Conservation (phyloP, 352 stramenopile species). For the Phytopythium litorale region DNA sequence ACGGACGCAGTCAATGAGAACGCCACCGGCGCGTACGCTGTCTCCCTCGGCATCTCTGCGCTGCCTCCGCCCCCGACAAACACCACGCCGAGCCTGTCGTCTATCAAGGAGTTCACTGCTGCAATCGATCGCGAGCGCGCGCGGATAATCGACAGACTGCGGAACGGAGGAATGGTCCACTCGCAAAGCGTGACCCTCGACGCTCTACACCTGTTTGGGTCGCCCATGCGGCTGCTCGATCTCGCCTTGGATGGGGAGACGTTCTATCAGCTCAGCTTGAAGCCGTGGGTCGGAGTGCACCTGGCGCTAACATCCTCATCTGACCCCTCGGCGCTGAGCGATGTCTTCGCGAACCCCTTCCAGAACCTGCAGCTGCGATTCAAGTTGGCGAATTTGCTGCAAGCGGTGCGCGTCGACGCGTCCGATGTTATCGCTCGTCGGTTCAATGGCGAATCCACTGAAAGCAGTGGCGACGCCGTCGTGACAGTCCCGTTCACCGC, state of each 20-base stretch:
- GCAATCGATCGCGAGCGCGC: constrained; percentile 16
- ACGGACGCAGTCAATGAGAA: constrained; percentile 9
- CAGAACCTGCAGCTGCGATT: constrained; percentile 14
- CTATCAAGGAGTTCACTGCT: constrained; percentile 6
- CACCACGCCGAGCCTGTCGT: not conserved
- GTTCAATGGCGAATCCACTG: not conserved
- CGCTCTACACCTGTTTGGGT: constrained; percentile 14
- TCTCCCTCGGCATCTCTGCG: constrained; percentile 17
- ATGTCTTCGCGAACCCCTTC: constrained; percentile 9
- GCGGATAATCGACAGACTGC: constrained; percentile 14
- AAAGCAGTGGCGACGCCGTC: not conserved
- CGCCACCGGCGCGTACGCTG: constrained; percentile 9
- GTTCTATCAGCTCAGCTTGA: constrained; percentile 19
- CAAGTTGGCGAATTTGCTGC: constrained; percentile 10
- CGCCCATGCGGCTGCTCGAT: constrained; percentile 16
- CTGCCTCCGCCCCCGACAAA: constrained; percentile 8
- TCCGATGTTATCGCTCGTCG: constrained; percentile 16
- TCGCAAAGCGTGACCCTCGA: constrained; percentile 7
- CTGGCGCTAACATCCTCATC: constrained; percentile 11
- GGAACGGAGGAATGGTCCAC: constrained; percentile 1
- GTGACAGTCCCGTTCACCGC: constrained; percentile 7
- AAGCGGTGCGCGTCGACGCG: constrained; percentile 4
- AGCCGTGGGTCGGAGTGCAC: constrained; percentile 21
- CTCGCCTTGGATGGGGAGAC: constrained; percentile 17
- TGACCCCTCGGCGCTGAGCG: constrained; percentile 6